phyloP scores from a whole-genome alignment of 371 early-diverging fungal genomes.

The Capillidium heterosporum region DNA sequence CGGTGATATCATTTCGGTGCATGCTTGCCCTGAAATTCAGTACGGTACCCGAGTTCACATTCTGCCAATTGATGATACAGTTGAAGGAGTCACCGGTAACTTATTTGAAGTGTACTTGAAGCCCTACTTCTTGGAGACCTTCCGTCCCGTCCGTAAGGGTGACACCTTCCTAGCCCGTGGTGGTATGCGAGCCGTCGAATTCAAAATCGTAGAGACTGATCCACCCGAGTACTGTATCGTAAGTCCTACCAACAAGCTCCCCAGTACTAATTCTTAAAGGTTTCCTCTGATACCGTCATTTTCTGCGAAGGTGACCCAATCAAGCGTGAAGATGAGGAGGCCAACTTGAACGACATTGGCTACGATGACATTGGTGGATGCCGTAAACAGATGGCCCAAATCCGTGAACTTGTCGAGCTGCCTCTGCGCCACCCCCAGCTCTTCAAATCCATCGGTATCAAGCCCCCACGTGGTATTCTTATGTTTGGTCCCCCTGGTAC shows the following conservation, averaged over 20 bases:
- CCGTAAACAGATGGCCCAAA: conserved; percentile 99
- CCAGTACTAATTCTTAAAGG: conserved; percentile 21
- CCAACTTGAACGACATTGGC: conserved; percentile 98
- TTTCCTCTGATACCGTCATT: conserved; percentile 94
- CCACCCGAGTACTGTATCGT: conserved; percentile 93
- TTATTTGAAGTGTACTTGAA: conserved; percentile 94
- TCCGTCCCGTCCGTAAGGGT: conserved; percentile 89
- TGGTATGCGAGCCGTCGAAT: conserved; percentile 96
- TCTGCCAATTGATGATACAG: conserved; percentile 95
- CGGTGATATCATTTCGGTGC: conserved; percentile 95
- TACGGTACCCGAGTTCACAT: conserved; percentile 92
- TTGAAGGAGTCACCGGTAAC: conserved; percentile 94
- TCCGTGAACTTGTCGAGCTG: conserved; percentile 98
- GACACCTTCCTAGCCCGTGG: conserved; percentile 90
- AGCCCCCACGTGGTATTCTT: conserved; percentile 88
- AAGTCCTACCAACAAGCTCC: conserved; percentile 16
- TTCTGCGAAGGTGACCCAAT: conserved; percentile 95
- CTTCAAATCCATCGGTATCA: conserved; percentile 87
- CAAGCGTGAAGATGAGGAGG: conserved; percentile 99
- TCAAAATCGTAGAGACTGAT: conserved; percentile 96
- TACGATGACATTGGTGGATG: conserved; percentile 99
- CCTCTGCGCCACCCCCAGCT: conserved; percentile 87
- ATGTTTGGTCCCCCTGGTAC: conserved; percentile 99
- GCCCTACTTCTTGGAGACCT: conserved; percentile 94
- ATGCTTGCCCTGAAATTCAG: conserved; percentile 89